phyloP scores from a whole-genome alignment of 768 basidiomycete genomes.

The Strobilomyces dryophilus region DNA sequence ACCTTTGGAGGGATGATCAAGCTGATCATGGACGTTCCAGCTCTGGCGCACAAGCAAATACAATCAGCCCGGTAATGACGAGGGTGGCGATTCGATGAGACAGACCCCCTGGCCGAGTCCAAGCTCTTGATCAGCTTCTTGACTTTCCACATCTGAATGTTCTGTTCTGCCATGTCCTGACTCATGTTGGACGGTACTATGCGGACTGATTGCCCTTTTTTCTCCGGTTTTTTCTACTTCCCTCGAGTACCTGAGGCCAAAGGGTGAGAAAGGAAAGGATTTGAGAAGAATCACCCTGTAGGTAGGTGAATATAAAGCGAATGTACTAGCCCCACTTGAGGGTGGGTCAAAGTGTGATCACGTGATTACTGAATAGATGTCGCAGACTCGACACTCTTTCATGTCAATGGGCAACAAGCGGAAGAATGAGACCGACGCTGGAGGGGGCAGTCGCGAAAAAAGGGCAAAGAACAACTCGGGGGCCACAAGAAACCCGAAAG shows the following conservation, averaged over 20 bases:
- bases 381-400: not conserved
- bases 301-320: not conserved
- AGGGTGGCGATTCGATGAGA: not conserved
- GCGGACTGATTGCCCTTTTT: conserved; percentile 6
- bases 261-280: conserved; percentile 20
- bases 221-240: conserved; percentile 4
- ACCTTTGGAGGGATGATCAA: conserved; percentile 95
- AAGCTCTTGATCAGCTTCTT: conserved; percentile 99
- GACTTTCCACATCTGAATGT: conserved; percentile 98
- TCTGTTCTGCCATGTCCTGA: conserved; percentile 86
- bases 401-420: conserved; percentile 19
- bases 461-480: conserved; percentile 11
- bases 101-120: conserved; percentile 65
- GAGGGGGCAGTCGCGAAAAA: conserved; percentile 8
- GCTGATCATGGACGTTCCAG: conserved; percentile 98
- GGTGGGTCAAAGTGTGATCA: conserved; percentile 15
- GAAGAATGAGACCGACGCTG: conserved; percentile 14
- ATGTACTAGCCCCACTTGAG: conserved; percentile 13
- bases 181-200: conserved; percentile 55
- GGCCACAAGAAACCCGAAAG: not conserved
- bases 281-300: not conserved
- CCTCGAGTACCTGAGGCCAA: conserved; percentile 16
- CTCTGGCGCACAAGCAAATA: conserved; percentile 41
- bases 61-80: conserved; percentile 19
- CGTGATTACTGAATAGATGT: not conserved